Conservation (phyloP, 495 filamentous ascomycete species). For the Podospora pseudoanserina region DNA sequence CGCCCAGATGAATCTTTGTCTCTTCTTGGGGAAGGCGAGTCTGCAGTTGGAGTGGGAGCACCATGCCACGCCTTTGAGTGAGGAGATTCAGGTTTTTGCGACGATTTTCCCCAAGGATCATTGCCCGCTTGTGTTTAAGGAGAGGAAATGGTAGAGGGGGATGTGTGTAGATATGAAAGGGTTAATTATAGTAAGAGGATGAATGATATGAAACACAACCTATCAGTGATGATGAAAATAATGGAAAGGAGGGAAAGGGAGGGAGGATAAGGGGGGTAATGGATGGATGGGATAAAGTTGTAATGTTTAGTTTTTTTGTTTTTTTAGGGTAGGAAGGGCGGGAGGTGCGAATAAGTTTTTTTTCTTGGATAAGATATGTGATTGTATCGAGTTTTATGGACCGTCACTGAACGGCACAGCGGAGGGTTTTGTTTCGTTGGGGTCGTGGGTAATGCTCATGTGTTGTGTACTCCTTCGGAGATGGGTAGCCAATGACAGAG, state of each 20-base stretch:
- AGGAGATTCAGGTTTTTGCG: slow-evolving; percentile 97
- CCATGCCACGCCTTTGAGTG: slow-evolving; percentile 70
- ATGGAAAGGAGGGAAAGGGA: neutral
- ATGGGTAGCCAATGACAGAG: neutral
- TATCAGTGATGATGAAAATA: slow-evolving; percentile 2
- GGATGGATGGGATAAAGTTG: neutral
- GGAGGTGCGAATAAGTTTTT: neutral
- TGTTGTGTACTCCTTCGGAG: neutral
- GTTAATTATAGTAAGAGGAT: neutral
- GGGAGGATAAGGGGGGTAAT: neutral
- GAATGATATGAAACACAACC: neutral
- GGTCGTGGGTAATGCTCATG: neutral
- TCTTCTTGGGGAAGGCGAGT: slow-evolving; percentile 93
- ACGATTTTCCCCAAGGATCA: slow-evolving; percentile 77
- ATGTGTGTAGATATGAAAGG: neutral
- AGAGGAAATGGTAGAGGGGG: slow-evolving; percentile 38
- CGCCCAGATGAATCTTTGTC: slow-evolving; percentile 82
- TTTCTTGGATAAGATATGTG: neutral
- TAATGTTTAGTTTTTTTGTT: neutral
- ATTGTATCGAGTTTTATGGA: neutral
- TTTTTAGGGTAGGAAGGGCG: neutral
- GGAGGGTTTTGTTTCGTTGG: neutral
- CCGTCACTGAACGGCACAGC: no score
- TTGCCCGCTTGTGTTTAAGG: slow-evolving; percentile 62
- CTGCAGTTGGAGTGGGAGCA: slow-evolving; percentile 90